A percentile compares a stretch with the other conserved stretches of the same genome.
phyloP scores from a whole-genome alignment of 345 rosid species.

The Gossypium rotundifolium region DNA sequence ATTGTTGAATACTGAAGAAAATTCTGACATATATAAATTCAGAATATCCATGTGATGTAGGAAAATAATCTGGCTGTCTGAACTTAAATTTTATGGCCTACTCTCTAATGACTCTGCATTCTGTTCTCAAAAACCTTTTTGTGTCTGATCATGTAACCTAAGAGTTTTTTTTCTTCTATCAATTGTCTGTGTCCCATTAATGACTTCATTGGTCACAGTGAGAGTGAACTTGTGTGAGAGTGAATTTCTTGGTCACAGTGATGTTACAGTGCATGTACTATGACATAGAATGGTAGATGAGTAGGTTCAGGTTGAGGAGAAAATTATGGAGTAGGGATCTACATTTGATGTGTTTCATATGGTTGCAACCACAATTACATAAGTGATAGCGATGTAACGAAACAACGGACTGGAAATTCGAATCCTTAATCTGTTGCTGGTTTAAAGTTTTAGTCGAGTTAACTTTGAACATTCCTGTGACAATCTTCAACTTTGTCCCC shows the following conservation, averaged over 20 bases:
- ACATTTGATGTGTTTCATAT: neutral
- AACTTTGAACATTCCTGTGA: neutral
- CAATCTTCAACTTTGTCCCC: neutral
- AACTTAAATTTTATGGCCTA: neutral
- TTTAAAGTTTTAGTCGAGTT: neutral
- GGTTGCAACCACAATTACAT: neutral
- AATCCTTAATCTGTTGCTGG: neutral
- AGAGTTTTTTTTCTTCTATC: neutral
- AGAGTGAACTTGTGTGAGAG: neutral
- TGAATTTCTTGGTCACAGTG: neutral
- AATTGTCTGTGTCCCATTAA: neutral
- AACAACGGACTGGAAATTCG: neutral
- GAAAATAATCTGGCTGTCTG: neutral
- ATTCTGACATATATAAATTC: neutral
- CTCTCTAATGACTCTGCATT: neutral
- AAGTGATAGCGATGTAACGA: neutral
- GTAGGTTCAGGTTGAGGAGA: neutral
- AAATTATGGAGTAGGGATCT: neutral
- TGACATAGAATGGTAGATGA: neutral
- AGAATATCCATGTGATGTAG: constrained; percentile 3
- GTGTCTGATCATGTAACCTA: neutral
- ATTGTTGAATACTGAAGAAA: neutral
- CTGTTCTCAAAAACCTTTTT: neutral
- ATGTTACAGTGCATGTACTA: neutral
- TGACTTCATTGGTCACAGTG: neutral